phyloP scores from a whole-genome alignment of 140 eudicot species.

The Erigeron philadelphicus region DNA sequence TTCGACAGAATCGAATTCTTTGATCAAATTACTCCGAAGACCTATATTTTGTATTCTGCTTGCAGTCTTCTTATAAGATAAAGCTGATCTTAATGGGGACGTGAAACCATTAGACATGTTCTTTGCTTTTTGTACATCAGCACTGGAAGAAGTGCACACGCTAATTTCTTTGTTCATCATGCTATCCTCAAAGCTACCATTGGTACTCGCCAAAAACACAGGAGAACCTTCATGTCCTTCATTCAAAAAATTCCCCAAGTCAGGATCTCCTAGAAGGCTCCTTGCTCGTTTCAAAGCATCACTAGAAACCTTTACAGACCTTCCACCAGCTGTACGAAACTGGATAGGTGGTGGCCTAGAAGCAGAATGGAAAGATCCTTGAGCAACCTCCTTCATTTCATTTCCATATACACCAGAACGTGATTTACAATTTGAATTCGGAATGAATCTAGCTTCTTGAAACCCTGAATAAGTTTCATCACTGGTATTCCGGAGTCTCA shows the following conservation, averaged over 20 bases:
- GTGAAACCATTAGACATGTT: conserved; percentile 42
- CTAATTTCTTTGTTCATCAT: conserved; percentile 30
- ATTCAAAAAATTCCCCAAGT: conserved; percentile 44
- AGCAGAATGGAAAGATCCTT: conserved; percentile 29
- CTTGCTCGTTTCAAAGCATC: conserved; percentile 88
- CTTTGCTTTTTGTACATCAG: conserved; percentile 27
- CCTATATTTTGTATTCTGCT: conserved; percentile 33
- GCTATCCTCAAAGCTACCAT: conserved; percentile 19
- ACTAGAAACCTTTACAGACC: conserved; percentile 77
- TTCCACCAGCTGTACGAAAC: conserved; percentile 95
- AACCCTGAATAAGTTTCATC: conserved; percentile 20
- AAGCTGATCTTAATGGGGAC: conserved; percentile 48
- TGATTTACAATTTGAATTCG: conserved; percentile 26
- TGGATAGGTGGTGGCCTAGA: conserved; percentile 55
- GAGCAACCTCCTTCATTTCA: conserved; percentile 29
- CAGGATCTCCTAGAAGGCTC: conserved; percentile 80
- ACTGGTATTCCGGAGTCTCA: conserved; percentile 14
- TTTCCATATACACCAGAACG: conserved; percentile 31
- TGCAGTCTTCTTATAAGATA: conserved; percentile 34
- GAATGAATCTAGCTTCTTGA: conserved; percentile 27
- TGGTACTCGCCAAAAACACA: conserved; percentile 31
- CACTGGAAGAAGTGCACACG: conserved; percentile 23
- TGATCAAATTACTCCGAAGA: conserved; percentile 59
- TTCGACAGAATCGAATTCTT: conserved; percentile 65
- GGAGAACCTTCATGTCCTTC: conserved; percentile 47